A percentile compares a stretch with the other conserved stretches of the same genome.
Evolutionary conservation across 257 asterid species (phyloP).

Genomic region (Capsicum rhomboideum): DNA sequence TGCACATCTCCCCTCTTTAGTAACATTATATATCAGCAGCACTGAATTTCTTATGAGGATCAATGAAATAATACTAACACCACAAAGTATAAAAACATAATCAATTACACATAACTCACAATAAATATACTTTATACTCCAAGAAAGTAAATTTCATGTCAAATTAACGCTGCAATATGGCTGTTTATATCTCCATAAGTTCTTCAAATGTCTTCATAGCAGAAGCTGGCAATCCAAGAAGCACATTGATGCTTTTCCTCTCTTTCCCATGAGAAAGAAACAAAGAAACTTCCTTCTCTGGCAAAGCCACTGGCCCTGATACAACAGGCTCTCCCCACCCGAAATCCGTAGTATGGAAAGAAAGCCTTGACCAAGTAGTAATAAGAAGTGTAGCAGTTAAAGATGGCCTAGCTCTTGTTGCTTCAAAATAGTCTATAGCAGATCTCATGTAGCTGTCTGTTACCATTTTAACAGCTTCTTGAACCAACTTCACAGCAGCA

Average conservation of each 20-base stretch:
- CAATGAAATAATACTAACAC: not conserved
- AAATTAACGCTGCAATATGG: not conserved
- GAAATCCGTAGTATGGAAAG: conserved; percentile 76
- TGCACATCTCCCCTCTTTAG: not conserved
- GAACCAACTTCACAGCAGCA: conserved; percentile 46
- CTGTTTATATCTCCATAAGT: conserved; percentile 35
- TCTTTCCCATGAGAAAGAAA: conserved; percentile 76
- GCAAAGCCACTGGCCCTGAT: conserved; percentile 73
- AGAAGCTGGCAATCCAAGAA: conserved; percentile 77
- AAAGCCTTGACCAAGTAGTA: conserved; percentile 76
- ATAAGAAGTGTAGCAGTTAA: conserved; percentile 66
- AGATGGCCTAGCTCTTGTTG: conserved; percentile 69
- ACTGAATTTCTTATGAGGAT: not conserved
- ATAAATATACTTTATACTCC: no score
- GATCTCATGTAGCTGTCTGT: conserved; percentile 71
- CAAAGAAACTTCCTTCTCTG: conserved; percentile 74
- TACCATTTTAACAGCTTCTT: conserved; percentile 62
- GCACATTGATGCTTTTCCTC: conserved; percentile 69
- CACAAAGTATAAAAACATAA: not conserved
- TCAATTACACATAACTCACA: not conserved
- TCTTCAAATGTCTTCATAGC: conserved; percentile 73
- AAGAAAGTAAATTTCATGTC: not conserved
- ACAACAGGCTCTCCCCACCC: conserved; percentile 83
- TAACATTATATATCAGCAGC: not conserved
- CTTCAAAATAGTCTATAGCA: conserved; percentile 72